Conservation (phyloP, 768 basidiomycete species). For the Suillus americanus region DNA sequence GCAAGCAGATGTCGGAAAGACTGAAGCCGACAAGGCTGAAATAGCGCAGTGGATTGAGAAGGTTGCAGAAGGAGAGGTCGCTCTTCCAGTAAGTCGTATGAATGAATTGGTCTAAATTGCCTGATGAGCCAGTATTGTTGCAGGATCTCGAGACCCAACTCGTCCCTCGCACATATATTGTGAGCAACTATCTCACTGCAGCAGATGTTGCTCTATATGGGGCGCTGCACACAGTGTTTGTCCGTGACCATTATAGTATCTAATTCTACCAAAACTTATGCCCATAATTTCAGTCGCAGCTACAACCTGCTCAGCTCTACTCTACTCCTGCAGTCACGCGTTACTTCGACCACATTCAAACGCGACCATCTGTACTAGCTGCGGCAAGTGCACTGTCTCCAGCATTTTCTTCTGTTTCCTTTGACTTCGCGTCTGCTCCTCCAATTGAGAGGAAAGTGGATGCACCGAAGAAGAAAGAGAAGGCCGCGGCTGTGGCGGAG, state of each 20-base stretch:
- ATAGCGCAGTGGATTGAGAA: slow-evolving; percentile 72
- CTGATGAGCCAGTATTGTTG: slow-evolving; percentile 5
- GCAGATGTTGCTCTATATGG: slow-evolving; percentile 93
- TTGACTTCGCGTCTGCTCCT: slow-evolving; percentile 80
- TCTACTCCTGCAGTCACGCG: slow-evolving; percentile 81
- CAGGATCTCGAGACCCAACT: slow-evolving; percentile 76
- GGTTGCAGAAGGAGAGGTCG: slow-evolving; percentile 47
- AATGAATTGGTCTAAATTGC: not conserved
- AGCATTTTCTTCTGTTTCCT: slow-evolving; percentile 54
- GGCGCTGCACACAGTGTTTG: slow-evolving; percentile 79
- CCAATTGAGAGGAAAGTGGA: slow-evolving; percentile 70
- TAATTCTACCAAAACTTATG: slow-evolving; percentile 7
- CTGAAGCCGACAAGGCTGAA: slow-evolving; percentile 61
- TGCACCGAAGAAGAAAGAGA: slow-evolving; percentile 76
- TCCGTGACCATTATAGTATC: slow-evolving; percentile 36
- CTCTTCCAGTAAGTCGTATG: slow-evolving; percentile 46
- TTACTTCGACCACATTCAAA: slow-evolving; percentile 95
- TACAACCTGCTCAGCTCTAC: slow-evolving; percentile 73
- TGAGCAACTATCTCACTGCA: slow-evolving; percentile 79
- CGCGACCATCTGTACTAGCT: slow-evolving; percentile 57
- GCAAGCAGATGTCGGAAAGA: slow-evolving; percentile 45
- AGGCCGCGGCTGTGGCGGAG: slow-evolving; percentile 39
- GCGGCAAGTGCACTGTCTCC: slow-evolving; percentile 52
- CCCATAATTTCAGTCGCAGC: slow-evolving; percentile 52
- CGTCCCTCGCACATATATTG: slow-evolving; percentile 78